Conservation (phyloP, 2,329 filamentous ascomycete species). For the Chaetomiaceae sp. region DNA sequence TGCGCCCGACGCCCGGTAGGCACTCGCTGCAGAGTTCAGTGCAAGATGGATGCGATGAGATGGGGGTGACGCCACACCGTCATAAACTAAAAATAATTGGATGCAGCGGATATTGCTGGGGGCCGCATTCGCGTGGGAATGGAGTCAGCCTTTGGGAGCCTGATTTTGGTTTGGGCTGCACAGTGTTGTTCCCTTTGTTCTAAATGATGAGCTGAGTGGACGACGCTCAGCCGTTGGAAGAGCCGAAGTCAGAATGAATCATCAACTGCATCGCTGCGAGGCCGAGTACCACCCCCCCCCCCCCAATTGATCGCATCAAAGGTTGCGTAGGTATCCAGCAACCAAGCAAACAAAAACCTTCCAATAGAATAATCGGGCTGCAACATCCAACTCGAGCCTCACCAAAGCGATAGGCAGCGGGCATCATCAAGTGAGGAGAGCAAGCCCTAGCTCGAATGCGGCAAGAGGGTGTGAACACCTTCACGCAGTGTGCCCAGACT, state of each 20-base stretch:
- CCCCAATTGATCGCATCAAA: too few species aligned
- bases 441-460: background rate
- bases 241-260: too few species aligned
- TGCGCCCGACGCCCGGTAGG: background rate
- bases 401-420: background rate
- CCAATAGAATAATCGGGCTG: too few species aligned
- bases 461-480: conserved; percentile 7
- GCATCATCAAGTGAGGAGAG: background rate
- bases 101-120: background rate
- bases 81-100: conserved; percentile 14
- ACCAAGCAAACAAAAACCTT: too few species aligned
- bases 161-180: conserved; percentile 11
- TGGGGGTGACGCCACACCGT: conserved; percentile 12
- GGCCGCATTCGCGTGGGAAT: background rate
- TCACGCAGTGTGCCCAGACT: background rate
- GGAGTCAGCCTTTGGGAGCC: background rate
- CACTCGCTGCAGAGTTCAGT: background rate
- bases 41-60: background rate
- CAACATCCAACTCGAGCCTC: too few species aligned
- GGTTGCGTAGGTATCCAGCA: too few species aligned
- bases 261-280: too few species aligned
- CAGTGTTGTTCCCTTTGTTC: background rate
- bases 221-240: too few species aligned
- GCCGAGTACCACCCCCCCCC: too few species aligned
- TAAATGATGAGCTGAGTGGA: background rate